Conservation (phyloP, 805 yeast species). For the Kuraishia piskuri region DNA sequence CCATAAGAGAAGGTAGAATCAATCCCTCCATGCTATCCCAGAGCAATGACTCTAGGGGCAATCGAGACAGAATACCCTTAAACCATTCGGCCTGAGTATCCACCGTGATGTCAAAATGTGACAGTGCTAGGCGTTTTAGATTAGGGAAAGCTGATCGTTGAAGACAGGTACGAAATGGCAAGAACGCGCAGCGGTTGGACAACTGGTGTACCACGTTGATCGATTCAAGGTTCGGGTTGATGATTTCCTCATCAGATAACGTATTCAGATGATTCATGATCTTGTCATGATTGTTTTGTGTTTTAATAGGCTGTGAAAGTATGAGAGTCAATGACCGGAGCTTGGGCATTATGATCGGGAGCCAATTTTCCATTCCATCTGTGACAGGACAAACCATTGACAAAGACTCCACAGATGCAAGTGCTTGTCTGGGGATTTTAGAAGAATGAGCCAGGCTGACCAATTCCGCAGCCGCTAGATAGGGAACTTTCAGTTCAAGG, state of each 20-base stretch:
- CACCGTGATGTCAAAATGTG: neutral
- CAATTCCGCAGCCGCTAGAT: neutral
- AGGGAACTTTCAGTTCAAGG: neutral
- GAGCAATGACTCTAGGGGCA: neutral
- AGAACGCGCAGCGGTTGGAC: neutral
- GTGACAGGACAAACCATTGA: neutral
- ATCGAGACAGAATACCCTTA: neutral
- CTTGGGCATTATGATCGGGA: neutral
- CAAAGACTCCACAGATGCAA: neutral
- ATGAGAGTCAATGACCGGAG: neutral
- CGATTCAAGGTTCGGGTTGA: neutral
- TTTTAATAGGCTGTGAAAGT: neutral
- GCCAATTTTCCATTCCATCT: neutral
- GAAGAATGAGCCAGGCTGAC: neutral
- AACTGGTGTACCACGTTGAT: neutral
- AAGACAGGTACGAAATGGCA: neutral
- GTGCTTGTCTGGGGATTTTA: neutral
- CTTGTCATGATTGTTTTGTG: neutral
- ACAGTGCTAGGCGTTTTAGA: neutral
- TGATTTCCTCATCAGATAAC: neutral
- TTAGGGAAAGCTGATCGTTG: neutral
- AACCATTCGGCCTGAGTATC: neutral
- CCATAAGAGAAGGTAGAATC: neutral
- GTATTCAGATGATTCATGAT: neutral
- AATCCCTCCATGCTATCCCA: neutral